A percentile compares a stretch with the other conserved stretches of the same genome.
Evolutionary conservation across 2,329 filamentous ascomycete species (phyloP).

Genomic region (Pseudogymnoascus sp.): DNA sequence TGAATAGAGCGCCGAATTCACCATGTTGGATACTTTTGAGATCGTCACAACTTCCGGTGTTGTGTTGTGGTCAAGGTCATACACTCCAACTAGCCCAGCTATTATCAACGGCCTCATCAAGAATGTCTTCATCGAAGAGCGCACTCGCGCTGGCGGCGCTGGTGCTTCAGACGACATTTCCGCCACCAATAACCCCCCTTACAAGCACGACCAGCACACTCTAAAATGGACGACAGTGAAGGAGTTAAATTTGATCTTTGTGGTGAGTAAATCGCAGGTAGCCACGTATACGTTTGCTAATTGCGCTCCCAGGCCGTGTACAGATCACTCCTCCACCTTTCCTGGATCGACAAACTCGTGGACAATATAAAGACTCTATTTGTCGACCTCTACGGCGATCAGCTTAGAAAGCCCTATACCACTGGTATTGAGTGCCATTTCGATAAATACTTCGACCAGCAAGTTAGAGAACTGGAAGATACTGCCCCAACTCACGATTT

Average conservation of each 20-base stretch:
- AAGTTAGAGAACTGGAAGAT: conserved; percentile 72
- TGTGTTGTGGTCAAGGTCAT: conserved; percentile 89
- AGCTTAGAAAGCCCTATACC: conserved; percentile 72
- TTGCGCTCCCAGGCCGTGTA: conserved; percentile 69
- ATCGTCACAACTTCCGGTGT: conserved; percentile 93
- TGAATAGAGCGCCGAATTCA: conserved; percentile 11
- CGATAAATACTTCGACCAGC: conserved; percentile 89
- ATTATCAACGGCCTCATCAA: conserved; percentile 92
- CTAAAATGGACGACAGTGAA: conserved; percentile 90
- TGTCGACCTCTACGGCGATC: conserved; percentile 78
- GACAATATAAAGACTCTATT: conserved; percentile 94
- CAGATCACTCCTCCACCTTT: conserved; percentile 86
- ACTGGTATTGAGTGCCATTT: conserved; percentile 78
- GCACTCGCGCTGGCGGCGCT: conserved; percentile 46
- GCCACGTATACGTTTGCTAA: not conserved
- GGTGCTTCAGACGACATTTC: conserved; percentile 53
- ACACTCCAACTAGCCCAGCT: conserved; percentile 68
- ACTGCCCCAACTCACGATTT: conserved; percentile 32
- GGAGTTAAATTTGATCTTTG: conserved; percentile 90
- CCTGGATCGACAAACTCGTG: conserved; percentile 94
- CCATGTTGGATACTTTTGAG: conserved; percentile 93
- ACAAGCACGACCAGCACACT: conserved; percentile 87
- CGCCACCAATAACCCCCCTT: conserved; percentile 60
- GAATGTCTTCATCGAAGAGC: conserved; percentile 97
- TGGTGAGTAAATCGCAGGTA: conserved; percentile 47